Percentiles rank a stretch among this genome's conserved stretches.
phyloP scores from a whole-genome alignment of 2,329 filamentous ascomycete genomes.

The Colletotrichum cordylinicola region DNA sequence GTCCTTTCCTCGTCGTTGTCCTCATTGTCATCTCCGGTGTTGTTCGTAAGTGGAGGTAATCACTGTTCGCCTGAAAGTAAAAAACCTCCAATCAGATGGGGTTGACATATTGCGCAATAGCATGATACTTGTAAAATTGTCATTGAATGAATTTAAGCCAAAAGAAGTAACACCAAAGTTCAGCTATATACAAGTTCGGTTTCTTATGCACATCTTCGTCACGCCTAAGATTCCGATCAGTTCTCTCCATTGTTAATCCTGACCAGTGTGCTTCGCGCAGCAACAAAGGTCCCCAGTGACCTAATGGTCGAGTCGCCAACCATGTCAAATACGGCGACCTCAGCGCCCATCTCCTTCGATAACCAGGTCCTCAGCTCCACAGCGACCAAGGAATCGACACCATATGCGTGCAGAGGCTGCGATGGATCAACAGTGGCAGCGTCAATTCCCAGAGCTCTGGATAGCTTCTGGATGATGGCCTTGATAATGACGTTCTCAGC shows the following conservation, averaged over 20 bases:
- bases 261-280: background rate
- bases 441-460: background rate
- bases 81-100: too few relatives aligned
- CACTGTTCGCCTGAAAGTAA: too few relatives aligned
- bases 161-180: too few relatives aligned
- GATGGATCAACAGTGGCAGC: constrained; percentile 22
- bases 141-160: too few relatives aligned
- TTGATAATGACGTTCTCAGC: constrained; percentile 23
- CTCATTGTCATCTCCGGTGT: too few relatives aligned
- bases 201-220: background rate
- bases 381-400: background rate
- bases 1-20: background rate
- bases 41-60: too few relatives aligned
- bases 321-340: background rate
- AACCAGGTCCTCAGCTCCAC: background rate
- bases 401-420: constrained; percentile 25
- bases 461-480: background rate
- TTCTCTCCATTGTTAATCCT: background rate
- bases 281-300: background rate
- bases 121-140: too few relatives aligned
- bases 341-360: background rate
- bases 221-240: background rate
- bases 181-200: background rate
- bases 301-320: background rate
- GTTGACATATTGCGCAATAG: too few relatives aligned